Evolutionary conservation across 345 rosid genomes (phyloP).

Genomic region (Gossypium thurberi): DNA sequence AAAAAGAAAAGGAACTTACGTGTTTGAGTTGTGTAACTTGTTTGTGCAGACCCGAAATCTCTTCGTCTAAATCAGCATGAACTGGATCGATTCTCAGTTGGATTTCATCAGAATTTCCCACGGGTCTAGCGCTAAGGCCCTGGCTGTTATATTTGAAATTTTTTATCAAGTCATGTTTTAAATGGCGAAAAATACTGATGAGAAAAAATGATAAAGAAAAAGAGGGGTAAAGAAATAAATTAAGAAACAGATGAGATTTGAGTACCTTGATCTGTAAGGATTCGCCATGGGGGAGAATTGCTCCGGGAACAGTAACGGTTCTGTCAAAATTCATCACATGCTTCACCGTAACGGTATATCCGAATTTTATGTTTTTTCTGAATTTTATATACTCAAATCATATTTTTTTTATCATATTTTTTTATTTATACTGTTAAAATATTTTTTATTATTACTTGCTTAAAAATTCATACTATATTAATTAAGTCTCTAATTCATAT

Average conservation of each 20-base stretch:
- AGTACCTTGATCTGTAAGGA: slow-evolving; percentile 31
- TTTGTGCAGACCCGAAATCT: slow-evolving; percentile 21
- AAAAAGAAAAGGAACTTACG: not conserved
- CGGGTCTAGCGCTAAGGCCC: slow-evolving; percentile 28
- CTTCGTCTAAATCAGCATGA: slow-evolving; percentile 24
- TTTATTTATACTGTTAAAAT: no score
- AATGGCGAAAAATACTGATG: not conserved
- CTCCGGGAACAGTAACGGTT: not conserved
- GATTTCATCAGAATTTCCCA: slow-evolving; percentile 24
- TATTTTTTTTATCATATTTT: no score
- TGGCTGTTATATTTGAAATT: slow-evolving; percentile 9
- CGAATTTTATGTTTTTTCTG: no score
- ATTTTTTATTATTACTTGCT: no score
- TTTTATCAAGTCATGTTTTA: not conserved
- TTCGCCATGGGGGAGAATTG: slow-evolving; percentile 20
- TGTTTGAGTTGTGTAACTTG: slow-evolving; percentile 29
- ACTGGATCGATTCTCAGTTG: slow-evolving; percentile 30
- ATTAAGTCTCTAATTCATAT: no score
- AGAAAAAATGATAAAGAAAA: not conserved
- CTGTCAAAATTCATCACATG: not conserved
- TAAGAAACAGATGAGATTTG: not conserved
- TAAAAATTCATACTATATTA: no score
- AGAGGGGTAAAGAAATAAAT: not conserved
- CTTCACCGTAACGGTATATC: no score
- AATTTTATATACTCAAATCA: no score